Base-by-base conservation (phyloP, 805 yeast genomes). In the Kodamaea restingae region DNA sequence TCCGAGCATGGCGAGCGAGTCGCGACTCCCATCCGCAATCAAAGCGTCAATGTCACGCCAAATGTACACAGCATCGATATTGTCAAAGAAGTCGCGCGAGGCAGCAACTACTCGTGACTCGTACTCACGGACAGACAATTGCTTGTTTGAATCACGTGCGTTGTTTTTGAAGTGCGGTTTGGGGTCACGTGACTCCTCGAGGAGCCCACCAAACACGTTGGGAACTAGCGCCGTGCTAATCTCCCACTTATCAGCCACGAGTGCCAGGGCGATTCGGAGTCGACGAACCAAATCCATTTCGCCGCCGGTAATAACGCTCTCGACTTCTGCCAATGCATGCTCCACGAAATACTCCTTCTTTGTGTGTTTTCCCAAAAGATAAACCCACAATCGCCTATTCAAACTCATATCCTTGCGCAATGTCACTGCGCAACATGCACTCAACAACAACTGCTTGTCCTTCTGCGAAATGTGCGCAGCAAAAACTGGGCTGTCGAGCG, bases 221-320 rank as follows among this genome's bases (percentile, higher is more conserved):
- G 96, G 95, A 1, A 88, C 78, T 1, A 91, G 65, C 10, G 74
- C 57, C 8, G 81, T 78, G 9, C 96, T 95, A 30, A 93, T 80
- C 59, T 93, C 98, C 98, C 98, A 93, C 45, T 88, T 77, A 54
- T 93, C 98, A 80, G 90, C 76, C 3, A 90, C 70, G 1, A 93
- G 78, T 3, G 67, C 52, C 12, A 81, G 63, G 2, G 87, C 72
- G 4, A 91, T 80, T 36, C 72, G 76, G 50, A 79, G 79, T 0
- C 84, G 80, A 15, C 69, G 73, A 7, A n/a, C 12, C 5, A 25
- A n/a, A 4, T 10, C 27, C 22, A 8, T 8, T 6, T 8, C 8
- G 22, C 8, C 8, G 22, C 22, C 8, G 22, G 7, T 20, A 8
- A 5, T 56, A 0, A 88, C 88, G 2, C 60, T 50, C 0, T 70